Evolutionary conservation across 495 filamentous ascomycete genomes (phyloP).

Genomic region (Penicillium macrosclerotiorum): DNA sequence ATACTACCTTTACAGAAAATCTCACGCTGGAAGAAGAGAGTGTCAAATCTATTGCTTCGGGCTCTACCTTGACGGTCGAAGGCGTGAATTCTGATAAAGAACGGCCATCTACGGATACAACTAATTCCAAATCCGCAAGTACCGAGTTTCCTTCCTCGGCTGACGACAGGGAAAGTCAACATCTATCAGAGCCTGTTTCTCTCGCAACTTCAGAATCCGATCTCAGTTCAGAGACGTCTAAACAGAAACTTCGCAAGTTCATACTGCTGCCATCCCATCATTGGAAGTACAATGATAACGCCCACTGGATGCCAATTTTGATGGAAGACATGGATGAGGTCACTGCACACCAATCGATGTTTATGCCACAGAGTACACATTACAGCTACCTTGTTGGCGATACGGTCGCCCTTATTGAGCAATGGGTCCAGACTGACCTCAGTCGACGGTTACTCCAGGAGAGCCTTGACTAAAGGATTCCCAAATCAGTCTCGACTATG

Average conservation of each 20-base stretch:
- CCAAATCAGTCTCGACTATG: neutral
- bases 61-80: constrained; percentile 2
- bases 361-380: constrained; percentile 58
- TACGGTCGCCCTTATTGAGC: constrained; percentile 64
- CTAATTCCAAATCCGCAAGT: constrained; percentile 2
- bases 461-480: constrained; percentile 11
- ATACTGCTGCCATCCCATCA: constrained; percentile 66
- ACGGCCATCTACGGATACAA: neutral
- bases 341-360: constrained; percentile 79
- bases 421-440: constrained; percentile 63
- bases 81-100: neutral
- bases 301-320: constrained; percentile 70
- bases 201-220: constrained; percentile 8
- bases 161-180: constrained; percentile 2
- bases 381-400: constrained; percentile 79
- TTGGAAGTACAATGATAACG: constrained; percentile 46
- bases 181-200: constrained; percentile 12
- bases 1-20: neutral
- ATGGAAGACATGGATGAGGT: constrained; percentile 86
- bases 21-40: neutral
- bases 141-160: constrained; percentile 6
- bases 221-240: constrained; percentile 11
- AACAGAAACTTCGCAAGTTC: constrained; percentile 65
- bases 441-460: constrained; percentile 22
- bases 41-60: constrained; percentile 4